Base-by-base conservation (phyloP, 2,329 filamentous ascomycete genomes). In the Alternaria longipes region DNA sequence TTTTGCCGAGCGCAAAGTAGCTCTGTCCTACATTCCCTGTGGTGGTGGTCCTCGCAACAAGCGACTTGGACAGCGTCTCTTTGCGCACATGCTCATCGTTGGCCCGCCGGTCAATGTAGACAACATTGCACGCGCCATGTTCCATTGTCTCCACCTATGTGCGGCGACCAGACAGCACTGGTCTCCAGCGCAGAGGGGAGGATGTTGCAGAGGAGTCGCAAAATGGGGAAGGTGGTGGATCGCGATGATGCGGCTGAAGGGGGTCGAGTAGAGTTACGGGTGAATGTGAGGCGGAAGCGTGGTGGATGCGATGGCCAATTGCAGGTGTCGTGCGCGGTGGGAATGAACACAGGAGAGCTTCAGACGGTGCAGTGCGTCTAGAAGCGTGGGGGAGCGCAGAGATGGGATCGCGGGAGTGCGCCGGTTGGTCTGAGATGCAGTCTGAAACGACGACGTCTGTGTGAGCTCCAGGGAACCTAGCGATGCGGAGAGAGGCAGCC, bases 121-220 rank as follows among this genome's bases (percentile, higher is more conserved):
- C 78, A 53, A 81, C 74, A 70, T 81, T 80, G 73, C 79, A 81
- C 59, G 77, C 74, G 69, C 78, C 79, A 78, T 80, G 78, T 59
- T 81, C 78, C 80, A 81, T 81, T 54, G 66, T 77, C 70, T 73
- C 72, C 72, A 67, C 69, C 63, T 62, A 52, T 64, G 61, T 66
- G 64, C 70, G 70, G 73, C 68, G 73, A 74, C 71, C 73, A 74
- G 74, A 64, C 56, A 45, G 53, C 49, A 62, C 69, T 73, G 74
- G 70, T 72, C 73, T 75, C 70, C 69, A 70, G 71, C 70, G 59
- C 71, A 69, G 59, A 73, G 63, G 68, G 70, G 66, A 70, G 67
- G 69, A 38, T 52, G 54, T 55, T 54, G 64, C 59, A 51, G 40
- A 18, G 46, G 49, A 36, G 68, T 65, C 64, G 71, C 69, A 67